Evolutionary conservation across 768 basidiomycete species (phyloP), one percentile per base, ranked within the genome.

Genomic region (Fomitopsis pulvina): DNA sequence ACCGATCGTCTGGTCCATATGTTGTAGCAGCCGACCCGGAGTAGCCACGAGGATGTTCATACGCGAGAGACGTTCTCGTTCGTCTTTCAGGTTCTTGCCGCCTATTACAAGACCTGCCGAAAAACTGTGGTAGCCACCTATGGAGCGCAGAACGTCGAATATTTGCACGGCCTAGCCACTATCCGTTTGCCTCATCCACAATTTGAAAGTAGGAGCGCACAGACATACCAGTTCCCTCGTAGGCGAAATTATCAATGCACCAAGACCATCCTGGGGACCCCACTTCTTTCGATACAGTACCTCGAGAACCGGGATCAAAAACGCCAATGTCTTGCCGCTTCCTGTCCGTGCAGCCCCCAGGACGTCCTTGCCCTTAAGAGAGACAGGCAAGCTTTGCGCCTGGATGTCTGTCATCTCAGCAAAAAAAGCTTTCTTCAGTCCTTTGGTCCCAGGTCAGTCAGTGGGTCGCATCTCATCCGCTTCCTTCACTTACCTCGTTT

Each of bases 41-140:
- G 95, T 98, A 2, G 95, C 95, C 14, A 99, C 90, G n/a, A 99
- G 78, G 51, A 99, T 96, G 60, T 99, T 99, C 93, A 98, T 98
- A 37, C 90, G 77, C 9, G 85, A 76, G 38, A 99, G 67, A 6
- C 95, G 76, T 20, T 94, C 93, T 30, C 81, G 74, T 65, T 99
- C 95, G 53, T 95, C 93, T 63, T 92, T 93, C 43, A 97, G 65
- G 58, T 84, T 92, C 73, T 97, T 99, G 40, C 95, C 95, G 5
- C 95, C 95, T 38, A 99, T 99, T 16, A 98, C 85, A 11, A 98
- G 71, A 0, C 94, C 95, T 0, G 95, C 95, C 5, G 92, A 95
- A 67, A 98, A 95, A 16, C 78, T 74, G 60, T 99, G 95, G 59
- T 84, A 84, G 40, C 86, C 84, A 2, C 96, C 96, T 51, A 98